phyloP scores from a whole-genome alignment of 2,329 filamentous ascomycete species.

The Fusarium domesticum region DNA sequence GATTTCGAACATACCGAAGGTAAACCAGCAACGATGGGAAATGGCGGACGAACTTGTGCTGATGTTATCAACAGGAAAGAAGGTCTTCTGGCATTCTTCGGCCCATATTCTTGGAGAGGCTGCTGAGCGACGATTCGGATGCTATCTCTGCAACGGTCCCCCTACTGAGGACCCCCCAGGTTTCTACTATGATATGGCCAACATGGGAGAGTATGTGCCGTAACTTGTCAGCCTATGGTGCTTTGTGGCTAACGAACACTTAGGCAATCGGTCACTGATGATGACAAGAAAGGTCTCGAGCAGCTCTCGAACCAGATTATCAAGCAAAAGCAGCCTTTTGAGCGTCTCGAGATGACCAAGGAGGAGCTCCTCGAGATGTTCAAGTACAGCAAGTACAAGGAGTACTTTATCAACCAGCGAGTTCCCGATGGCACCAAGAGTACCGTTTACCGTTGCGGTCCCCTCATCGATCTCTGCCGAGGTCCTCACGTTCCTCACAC shows the following conservation, averaged over 20 bases:
- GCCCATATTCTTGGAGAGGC: constrained; percentile 96
- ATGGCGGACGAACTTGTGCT: not conserved
- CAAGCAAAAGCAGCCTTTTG: constrained; percentile 95
- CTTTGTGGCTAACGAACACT: constrained; percentile 40
- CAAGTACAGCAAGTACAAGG: constrained; percentile 96
- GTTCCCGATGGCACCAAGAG: constrained; percentile 82
- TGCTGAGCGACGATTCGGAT: constrained; percentile 84
- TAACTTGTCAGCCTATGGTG: not conserved
- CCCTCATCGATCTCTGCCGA: constrained; percentile 90
- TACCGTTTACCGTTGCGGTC: constrained; percentile 92
- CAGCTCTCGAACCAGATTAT: constrained; percentile 77
- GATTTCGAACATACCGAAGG: constrained; percentile 63
- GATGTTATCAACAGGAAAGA: constrained; percentile 58
- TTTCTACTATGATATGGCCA: constrained; percentile 97
- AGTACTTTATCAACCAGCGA: constrained; percentile 77
- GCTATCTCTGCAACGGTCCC: constrained; percentile 89
- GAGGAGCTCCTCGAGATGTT: constrained; percentile 93
- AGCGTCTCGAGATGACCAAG: constrained; percentile 85
- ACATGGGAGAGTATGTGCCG: constrained; percentile 37
- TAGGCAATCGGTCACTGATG: constrained; percentile 66
- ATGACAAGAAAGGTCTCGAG: constrained; percentile 85
- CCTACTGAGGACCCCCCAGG: constrained; percentile 73
- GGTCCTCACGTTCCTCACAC: constrained; percentile 93
- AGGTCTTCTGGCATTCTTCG: constrained; percentile 97
- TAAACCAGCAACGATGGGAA: constrained; percentile 6